phyloP scores from a whole-genome alignment of 345 rosid genomes.

The Eucalyptus pumila region DNA sequence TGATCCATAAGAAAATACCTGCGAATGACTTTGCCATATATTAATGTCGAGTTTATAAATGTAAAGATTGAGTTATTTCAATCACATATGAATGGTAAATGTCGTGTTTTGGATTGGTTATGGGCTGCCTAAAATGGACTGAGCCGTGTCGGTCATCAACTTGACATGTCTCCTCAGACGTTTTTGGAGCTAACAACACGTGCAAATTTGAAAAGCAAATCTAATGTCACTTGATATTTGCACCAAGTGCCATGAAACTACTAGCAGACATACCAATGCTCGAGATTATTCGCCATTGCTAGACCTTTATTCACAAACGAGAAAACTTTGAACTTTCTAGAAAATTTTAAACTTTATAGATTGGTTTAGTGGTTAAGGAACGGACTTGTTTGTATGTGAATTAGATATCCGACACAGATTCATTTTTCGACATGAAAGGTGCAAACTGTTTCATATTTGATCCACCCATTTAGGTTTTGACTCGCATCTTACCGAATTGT shows the following conservation, averaged over 20 bases:
- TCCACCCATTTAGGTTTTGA: neutral
- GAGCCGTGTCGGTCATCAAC: rapidly evolving
- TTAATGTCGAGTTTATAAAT: neutral
- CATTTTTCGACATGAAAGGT: neutral
- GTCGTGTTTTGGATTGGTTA: neutral
- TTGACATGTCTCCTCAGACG: neutral
- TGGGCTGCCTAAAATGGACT: neutral
- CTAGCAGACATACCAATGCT: neutral
- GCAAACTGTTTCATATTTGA: neutral
- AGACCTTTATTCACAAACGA: neutral
- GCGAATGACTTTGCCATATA: neutral
- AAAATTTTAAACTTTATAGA: neutral
- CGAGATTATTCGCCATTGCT: rapidly evolving
- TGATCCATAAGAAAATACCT: neutral
- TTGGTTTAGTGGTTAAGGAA: neutral
- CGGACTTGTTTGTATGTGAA: neutral
- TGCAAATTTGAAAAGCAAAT: neutral
- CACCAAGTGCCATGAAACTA: neutral
- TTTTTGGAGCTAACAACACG: rapidly evolving
- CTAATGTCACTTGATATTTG: neutral
- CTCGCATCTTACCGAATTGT: neutral
- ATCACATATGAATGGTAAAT: neutral
- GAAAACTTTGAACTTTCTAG: neutral
- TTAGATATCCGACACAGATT: rapidly evolving
- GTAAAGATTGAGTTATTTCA: neutral